Evolutionary conservation across 768 basidiomycete genomes (phyloP).

Genomic region (Rhizopogon sp.): DNA sequence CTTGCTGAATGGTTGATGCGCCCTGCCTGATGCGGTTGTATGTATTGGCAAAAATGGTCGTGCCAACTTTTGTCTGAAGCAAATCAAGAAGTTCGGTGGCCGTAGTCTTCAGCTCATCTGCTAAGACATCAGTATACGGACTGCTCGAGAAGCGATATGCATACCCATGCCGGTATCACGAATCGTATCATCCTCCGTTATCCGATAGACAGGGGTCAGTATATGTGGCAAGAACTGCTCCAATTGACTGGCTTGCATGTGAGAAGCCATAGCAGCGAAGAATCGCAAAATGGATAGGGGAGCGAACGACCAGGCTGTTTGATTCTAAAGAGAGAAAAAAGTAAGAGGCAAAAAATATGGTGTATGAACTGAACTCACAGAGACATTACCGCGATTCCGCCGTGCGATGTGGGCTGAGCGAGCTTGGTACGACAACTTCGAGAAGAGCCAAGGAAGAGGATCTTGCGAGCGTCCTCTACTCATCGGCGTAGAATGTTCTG

Average conservation of each 20-base stretch:
- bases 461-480: constrained; percentile 23
- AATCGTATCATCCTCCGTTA: constrained; percentile 83
- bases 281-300: constrained; percentile 79
- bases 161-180: constrained; percentile 75
- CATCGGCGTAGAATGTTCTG: background rate
- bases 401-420: constrained; percentile 71
- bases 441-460: constrained; percentile 90
- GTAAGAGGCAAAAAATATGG: background rate
- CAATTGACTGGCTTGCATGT: constrained; percentile 54
- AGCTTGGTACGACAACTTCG: constrained; percentile 85
- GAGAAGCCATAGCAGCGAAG: constrained; percentile 88
- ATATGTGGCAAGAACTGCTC: constrained; percentile 79
- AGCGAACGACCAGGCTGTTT: constrained; percentile 83
- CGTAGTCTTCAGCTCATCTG: constrained; percentile 80
- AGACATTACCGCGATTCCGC: constrained; percentile 43
- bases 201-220: constrained; percentile 79
- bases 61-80: constrained; percentile 81
- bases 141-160: constrained; percentile 14
- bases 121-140: background rate
- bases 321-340: constrained; percentile 6
- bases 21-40: constrained; percentile 82
- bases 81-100: constrained; percentile 84
- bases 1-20: constrained; percentile 59
- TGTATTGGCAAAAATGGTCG: constrained; percentile 71
- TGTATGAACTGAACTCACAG: constrained; percentile 30